A percentile compares a stretch with the other conserved stretches of the same genome.
Conservation (phyloP, 2,329 filamentous ascomycete species). For the Colletotrichum camelliae region DNA sequence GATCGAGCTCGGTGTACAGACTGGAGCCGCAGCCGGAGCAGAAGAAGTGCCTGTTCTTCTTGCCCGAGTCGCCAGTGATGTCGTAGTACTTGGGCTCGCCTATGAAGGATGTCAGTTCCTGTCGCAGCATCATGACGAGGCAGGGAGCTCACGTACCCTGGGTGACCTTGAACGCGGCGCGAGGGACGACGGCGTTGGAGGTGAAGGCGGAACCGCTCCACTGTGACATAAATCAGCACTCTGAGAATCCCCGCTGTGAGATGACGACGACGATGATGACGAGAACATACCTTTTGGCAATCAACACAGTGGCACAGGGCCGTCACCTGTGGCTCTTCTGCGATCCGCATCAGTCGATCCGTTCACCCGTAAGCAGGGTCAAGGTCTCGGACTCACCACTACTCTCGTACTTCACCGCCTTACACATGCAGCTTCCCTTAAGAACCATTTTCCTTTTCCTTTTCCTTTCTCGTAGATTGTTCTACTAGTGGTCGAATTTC, state of each 20-base stretch:
- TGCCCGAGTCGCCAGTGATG: conserved; percentile 52
- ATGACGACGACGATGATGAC: not conserved
- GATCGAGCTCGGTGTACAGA: conserved; percentile 56
- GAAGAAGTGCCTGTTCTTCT: conserved; percentile 62
- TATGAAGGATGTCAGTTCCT: conserved; percentile 22
- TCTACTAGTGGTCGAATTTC: not conserved
- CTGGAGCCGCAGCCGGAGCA: conserved; percentile 56
- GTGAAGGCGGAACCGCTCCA: conserved; percentile 61
- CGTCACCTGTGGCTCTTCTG: conserved; percentile 45
- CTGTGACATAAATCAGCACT: conserved; percentile 23
- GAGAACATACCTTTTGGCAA: conserved; percentile 54
- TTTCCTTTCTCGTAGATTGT: not conserved
- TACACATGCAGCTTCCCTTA: conserved; percentile 41
- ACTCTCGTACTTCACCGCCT: conserved; percentile 37
- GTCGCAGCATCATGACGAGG: fast-evolving
- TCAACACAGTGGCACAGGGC: conserved; percentile 59
- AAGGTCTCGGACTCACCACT: conserved; percentile 28
- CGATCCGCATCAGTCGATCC: not conserved
- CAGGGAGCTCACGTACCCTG: conserved; percentile 40
- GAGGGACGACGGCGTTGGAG: conserved; percentile 56
- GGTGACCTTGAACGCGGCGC: conserved; percentile 50
- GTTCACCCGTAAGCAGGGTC: too few relatives aligned
- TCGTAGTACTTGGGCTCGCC: conserved; percentile 54
- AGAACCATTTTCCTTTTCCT: conserved; percentile 10
- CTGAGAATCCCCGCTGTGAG: not conserved